A percentile compares a stretch with the other conserved stretches of the same genome.
Evolutionary conservation across 495 filamentous ascomycete genomes (phyloP).

Genomic region (Lichenothelia convexa): DNA sequence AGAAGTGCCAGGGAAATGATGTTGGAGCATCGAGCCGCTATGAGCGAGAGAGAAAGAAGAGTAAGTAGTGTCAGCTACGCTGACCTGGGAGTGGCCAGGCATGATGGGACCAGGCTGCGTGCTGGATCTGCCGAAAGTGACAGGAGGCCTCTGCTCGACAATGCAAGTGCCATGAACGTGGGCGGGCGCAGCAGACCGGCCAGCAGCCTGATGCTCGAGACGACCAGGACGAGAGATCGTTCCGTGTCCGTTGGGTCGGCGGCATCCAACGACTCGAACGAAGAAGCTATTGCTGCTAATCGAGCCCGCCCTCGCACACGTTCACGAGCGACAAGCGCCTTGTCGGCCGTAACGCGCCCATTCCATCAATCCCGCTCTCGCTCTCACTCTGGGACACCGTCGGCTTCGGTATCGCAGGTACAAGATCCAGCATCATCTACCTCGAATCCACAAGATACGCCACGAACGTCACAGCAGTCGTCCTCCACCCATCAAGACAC

Average conservation of each 20-base stretch:
- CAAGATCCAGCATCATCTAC: no score
- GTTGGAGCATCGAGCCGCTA: constrained; percentile 45
- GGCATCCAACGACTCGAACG: constrained; percentile 10
- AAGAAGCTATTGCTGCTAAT: no score
- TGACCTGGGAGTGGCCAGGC: constrained; percentile 66
- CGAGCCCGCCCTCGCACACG: no score
- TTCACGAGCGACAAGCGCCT: no score
- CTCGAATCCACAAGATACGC: no score
- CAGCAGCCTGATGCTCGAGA: no score
- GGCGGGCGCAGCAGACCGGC: constrained; percentile 9
- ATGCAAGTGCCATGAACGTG: constrained; percentile 41
- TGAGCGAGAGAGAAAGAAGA: constrained; percentile 46
- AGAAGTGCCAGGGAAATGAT: constrained; percentile 24
- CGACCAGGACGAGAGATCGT: constrained; percentile 7
- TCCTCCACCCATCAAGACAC: no score
- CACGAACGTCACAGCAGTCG: no score
- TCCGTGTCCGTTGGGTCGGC: constrained; percentile 10
- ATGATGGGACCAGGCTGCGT: constrained; percentile 74
- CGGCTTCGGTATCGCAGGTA: no score
- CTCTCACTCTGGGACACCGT: neutral
- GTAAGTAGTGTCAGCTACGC: constrained; percentile 76
- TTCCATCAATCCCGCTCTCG: neutral
- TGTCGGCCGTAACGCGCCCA: no score
- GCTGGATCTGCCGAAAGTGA: constrained; percentile 68
- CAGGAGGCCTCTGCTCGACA: constrained; percentile 49